These are phyloP conservation scores for Jacaranda copaia DNA, from an alignment of 257 asterid species.

Conservation along the genomic window DNA sequence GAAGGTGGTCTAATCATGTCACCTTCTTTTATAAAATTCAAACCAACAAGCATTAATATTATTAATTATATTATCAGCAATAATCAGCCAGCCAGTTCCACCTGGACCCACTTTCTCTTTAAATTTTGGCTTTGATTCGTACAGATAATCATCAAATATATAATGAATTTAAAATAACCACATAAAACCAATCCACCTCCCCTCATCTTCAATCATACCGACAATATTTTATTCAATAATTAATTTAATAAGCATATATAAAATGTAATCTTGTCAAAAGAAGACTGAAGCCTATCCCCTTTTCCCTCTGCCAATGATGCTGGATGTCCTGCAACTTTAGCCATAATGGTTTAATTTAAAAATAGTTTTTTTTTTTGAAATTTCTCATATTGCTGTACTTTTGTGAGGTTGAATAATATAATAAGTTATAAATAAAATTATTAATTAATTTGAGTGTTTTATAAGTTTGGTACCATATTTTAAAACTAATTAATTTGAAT, in stretches of 20 bases:
- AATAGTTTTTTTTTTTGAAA: background rate
- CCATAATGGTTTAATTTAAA: background rate
- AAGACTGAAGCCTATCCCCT: slow-evolving; percentile 18
- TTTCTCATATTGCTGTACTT: background rate
- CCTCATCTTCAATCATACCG: slow-evolving; percentile 47
- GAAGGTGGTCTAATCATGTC: slow-evolving; percentile 45
- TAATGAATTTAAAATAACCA: slow-evolving; percentile 33
- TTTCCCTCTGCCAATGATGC: slow-evolving; percentile 34
- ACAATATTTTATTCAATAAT: slow-evolving; percentile 27
- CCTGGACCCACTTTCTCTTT: slow-evolving; percentile 49
- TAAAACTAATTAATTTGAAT: too few species aligned
- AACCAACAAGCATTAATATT: slow-evolving; percentile 5
- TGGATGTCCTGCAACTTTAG: background rate
- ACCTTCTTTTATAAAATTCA: slow-evolving; percentile 33
- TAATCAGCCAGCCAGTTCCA: slow-evolving; percentile 52
- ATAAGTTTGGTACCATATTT: background rate
- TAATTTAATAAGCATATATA: too few species aligned
- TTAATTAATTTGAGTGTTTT: too few species aligned
- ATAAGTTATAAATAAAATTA: too few species aligned
- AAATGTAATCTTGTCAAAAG: slow-evolving; percentile 30
- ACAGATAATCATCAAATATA: slow-evolving; percentile 42
- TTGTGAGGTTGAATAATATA: too few species aligned
- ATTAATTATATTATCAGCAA: slow-evolving; percentile 15
- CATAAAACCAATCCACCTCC: slow-evolving; percentile 44
- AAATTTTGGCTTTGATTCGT: slow-evolving; percentile 18